Evolutionary conservation across 73 alveolate genomes (phyloP), one percentile per base, ranked within the genome.

Genomic region (Uronychia setigera): DNA sequence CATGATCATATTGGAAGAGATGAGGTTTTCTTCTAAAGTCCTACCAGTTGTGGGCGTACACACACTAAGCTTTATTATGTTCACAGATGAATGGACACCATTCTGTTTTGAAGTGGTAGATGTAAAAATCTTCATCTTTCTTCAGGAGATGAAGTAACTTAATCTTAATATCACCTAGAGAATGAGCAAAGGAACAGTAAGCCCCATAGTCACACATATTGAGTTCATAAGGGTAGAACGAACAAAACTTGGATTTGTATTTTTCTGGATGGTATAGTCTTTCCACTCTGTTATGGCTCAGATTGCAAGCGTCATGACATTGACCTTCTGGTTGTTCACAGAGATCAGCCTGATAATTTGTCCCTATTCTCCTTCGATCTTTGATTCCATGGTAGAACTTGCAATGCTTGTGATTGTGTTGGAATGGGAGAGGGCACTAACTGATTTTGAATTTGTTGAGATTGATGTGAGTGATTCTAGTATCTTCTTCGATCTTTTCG

Each of bases 11-110:
- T 59, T 92, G 88, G 76, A 91, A 93, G 32, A 90, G 86, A 81
- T 95, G 90, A 9, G 99, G 99, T 77, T 93, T 94, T 60, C 99
- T 94, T 80, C 99, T 92, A 81, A 94, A 96, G 74, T 92, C 99
- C 82, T 96, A 87, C 96, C 97, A 95, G 85, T 93, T 96, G 86
- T 96, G 99, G 35, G 99, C 99, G 67, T 97, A 97, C 74, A 95
- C 99, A 88, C 99, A 97, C 58, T 84, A 85, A 59, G 98, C 99
- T 90, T 96, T 95, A 84, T 95, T 98, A 67, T 95, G 98, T 82
- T 92, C 97, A 28, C 91, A 90, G 76, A 93, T 96, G 84, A 86
- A 93, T 31, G 99, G 99, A 79, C 99, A 97, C 99, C 98, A 95
- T 32, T 94, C 98, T 28, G 99, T 97, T 86, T 97, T 97, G 96